A percentile compares a stretch with the other conserved stretches of the same genome.
phyloP scores from a whole-genome alignment of 352 stramenopile genomes.

The Phytophthora kernoviae region DNA sequence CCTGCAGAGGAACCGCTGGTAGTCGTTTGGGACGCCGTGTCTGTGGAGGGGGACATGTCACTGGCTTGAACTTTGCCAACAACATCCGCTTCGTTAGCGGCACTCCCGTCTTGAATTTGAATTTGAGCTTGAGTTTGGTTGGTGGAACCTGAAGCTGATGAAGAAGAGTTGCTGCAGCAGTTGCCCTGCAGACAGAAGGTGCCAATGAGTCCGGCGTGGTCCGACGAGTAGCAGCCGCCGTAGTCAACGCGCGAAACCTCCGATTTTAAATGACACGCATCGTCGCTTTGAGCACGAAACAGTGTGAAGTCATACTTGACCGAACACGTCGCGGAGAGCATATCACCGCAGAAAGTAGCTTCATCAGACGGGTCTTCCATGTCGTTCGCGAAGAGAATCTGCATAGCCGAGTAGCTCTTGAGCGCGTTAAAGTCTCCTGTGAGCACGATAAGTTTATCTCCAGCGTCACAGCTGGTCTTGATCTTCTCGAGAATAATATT shows the following conservation, averaged over 20 bases:
- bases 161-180: constrained; percentile 56
- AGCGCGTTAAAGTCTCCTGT: constrained; percentile 78
- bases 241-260: constrained; percentile 70
- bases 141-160: constrained; percentile 21
- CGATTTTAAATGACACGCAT: constrained; percentile 58
- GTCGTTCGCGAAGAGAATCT: constrained; percentile 55
- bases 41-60: constrained; percentile 1
- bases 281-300: constrained; percentile 39
- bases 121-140: neutral
- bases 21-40: constrained; percentile 10
- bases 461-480: constrained; percentile 49
- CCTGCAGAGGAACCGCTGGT: constrained; percentile 11
- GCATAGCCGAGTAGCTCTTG: constrained; percentile 66
- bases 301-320: constrained; percentile 81
- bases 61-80: constrained; percentile 33
- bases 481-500: constrained; percentile 67
- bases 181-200: constrained; percentile 62
- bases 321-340: constrained; percentile 56
- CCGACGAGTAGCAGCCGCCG: constrained; percentile 73
- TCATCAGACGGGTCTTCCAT: constrained; percentile 57
- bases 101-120: constrained; percentile 9
- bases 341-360: constrained; percentile 72
- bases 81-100: constrained; percentile 27
- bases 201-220: constrained; percentile 66
- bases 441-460: constrained; percentile 68